phyloP scores from a whole-genome alignment of 2,329 filamentous ascomycete genomes.

The Penicillium concentricum region DNA sequence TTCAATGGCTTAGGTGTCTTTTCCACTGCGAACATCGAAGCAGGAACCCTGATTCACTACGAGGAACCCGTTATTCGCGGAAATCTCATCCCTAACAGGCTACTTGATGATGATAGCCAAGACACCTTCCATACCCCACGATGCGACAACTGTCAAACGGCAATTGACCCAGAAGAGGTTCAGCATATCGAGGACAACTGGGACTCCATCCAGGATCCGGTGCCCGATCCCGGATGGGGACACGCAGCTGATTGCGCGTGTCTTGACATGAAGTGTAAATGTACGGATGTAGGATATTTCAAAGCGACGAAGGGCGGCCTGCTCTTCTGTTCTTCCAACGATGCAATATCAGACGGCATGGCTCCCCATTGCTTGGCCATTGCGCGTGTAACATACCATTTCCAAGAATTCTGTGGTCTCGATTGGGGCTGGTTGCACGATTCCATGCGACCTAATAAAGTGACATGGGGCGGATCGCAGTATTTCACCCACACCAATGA shows the following conservation, averaged over 20 bases:
- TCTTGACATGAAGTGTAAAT: neutral
- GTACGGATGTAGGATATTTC: neutral
- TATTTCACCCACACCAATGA: conserved; percentile 31
- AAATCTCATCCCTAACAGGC: conserved; percentile 24
- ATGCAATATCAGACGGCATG: neutral
- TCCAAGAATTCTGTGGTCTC: conserved; percentile 28
- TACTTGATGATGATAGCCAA: conserved; percentile 3
- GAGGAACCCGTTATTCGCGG: conserved; percentile 39
- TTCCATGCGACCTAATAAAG: conserved; percentile 27
- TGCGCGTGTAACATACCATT: conserved; percentile 30
- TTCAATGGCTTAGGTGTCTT: conserved; percentile 26
- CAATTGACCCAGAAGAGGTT: neutral
- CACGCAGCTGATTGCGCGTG: neutral
- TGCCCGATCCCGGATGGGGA: neutral
- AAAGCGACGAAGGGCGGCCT: neutral
- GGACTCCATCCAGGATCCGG: neutral
- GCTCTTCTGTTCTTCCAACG: conserved; percentile 14
- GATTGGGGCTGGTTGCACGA: conserved; percentile 39
- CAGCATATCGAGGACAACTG: neutral
- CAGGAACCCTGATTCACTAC: conserved; percentile 27
- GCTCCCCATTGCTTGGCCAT: conserved; percentile 26
- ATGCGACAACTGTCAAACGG: conserved; percentile 33
- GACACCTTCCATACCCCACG: neutral
- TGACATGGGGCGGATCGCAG: neutral
- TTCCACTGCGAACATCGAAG: conserved; percentile 26